Conservation (phyloP, 1,139 yeast genomes). For the Protomyces gravidus region DNA sequence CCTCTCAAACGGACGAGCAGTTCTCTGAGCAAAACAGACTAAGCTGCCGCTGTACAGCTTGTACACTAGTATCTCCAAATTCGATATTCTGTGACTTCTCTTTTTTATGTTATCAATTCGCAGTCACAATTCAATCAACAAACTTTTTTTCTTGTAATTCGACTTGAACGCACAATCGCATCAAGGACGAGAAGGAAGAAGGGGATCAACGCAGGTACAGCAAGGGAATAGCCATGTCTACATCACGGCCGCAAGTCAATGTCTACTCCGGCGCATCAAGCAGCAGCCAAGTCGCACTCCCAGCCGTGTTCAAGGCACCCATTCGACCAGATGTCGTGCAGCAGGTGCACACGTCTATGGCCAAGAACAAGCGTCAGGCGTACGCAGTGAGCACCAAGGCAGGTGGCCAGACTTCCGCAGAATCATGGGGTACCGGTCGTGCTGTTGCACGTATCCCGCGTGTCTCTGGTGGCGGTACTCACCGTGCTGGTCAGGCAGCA, state of each 20-base stretch:
- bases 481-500: slow-evolving; percentile 99
- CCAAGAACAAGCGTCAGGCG: slow-evolving; percentile 99
- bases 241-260: slow-evolving; percentile 52
- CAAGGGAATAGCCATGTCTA: slow-evolving; percentile 1
- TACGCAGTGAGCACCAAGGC: slow-evolving; percentile 99
- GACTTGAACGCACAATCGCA: not conserved
- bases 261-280: slow-evolving; percentile 86
- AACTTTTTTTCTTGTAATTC: no score
- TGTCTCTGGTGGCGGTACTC: slow-evolving; percentile 99
- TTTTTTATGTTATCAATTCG: not conserved
- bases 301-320: slow-evolving; percentile 99
- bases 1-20: slow-evolving; percentile 22
- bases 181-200: not conserved
- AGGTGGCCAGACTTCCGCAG: slow-evolving; percentile 99
- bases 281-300: slow-evolving; percentile 83
- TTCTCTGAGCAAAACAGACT: slow-evolving; percentile 16
- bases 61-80: no score
- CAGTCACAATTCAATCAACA: no score
- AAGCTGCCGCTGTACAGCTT: no score
- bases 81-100: no score
- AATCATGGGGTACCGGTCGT: slow-evolving; percentile 99
- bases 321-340: slow-evolving; percentile 99
- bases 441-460: slow-evolving; percentile 99
- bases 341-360: slow-evolving; percentile 95
- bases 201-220: not conserved